Percentiles rank a stretch among this genome's conserved stretches.
These are phyloP conservation scores for Gloeophyllum trabeum DNA, from an alignment of 768 basidiomycete species.

Conservation along the genomic window DNA sequence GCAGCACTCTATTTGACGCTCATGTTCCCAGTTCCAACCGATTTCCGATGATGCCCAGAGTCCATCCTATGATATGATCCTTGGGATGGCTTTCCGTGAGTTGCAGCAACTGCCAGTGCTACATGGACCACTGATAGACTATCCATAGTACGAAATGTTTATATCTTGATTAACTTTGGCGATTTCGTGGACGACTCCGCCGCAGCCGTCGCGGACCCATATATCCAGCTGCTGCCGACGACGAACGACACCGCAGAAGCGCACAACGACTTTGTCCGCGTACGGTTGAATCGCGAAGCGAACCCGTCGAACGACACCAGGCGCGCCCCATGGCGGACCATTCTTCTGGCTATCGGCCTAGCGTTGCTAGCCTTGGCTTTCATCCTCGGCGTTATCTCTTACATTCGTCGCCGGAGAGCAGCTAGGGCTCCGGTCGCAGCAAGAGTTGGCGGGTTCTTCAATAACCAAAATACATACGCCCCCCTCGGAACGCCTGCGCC, in stretches of 20 bases:
- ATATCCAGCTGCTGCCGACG: slow-evolving; percentile 49
- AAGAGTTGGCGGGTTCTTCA: background rate
- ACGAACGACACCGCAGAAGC: slow-evolving; percentile 33
- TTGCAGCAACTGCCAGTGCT: slow-evolving; percentile 5
- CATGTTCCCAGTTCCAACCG: slow-evolving; percentile 50
- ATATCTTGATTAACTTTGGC: slow-evolving; percentile 54
- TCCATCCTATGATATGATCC: slow-evolving; percentile 48
- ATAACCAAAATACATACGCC: background rate
- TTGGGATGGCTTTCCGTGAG: slow-evolving; percentile 67
- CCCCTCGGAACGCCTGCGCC: background rate
- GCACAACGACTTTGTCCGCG: slow-evolving; percentile 22
- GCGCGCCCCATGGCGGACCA: background rate
- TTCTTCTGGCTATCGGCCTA: background rate
- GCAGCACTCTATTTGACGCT: background rate
- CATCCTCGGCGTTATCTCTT: background rate
- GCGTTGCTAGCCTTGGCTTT: background rate
- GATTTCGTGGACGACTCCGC: slow-evolving; percentile 37
- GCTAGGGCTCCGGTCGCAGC: background rate
- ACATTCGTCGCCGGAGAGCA: background rate
- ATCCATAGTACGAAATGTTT: slow-evolving; percentile 49
- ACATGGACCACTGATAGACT: background rate
- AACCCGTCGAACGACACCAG: background rate
- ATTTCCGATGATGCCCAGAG: slow-evolving; percentile 33
- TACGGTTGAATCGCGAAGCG: slow-evolving; percentile 13
- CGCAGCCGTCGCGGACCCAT: slow-evolving; percentile 31